Evolutionary conservation across 148 eudicot genomes (phyloP).

Genomic region (Selenicereus undatus): DNA sequence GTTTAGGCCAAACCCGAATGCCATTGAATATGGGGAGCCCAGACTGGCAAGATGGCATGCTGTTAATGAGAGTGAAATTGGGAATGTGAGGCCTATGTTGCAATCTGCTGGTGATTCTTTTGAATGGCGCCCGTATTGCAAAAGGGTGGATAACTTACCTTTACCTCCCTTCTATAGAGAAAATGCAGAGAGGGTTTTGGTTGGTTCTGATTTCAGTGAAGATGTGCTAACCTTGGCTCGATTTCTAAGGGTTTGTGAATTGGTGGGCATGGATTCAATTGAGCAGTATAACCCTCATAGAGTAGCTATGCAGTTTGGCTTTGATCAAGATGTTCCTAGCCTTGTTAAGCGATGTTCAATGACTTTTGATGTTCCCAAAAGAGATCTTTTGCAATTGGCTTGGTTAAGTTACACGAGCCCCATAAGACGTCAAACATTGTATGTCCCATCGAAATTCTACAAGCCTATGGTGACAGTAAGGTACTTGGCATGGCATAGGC

Average conservation of each 20-base stretch:
- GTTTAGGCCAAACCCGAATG: constrained; percentile 31
- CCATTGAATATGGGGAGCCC: constrained; percentile 25
- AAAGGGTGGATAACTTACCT: constrained; percentile 9
- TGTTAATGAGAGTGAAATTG: constrained; percentile 12
- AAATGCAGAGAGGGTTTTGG: constrained; percentile 17
- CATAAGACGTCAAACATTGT: constrained; percentile 16
- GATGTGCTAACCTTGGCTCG: constrained; percentile 26
- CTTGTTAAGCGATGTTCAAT: constrained; percentile 12
- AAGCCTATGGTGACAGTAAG: constrained; percentile 27
- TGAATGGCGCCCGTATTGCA: constrained; percentile 47
- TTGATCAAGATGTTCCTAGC: constrained; percentile 50
- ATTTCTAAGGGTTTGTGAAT: constrained; percentile 38
- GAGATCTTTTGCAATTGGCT: constrained; percentile 23
- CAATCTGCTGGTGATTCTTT: constrained; percentile 30
- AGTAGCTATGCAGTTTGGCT: constrained; percentile 61
- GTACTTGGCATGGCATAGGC: constrained; percentile 32
- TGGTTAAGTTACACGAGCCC: constrained; percentile 24
- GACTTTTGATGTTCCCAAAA: constrained; percentile 13
- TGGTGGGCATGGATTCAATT: constrained; percentile 36
- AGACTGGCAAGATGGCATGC: constrained; percentile 44
- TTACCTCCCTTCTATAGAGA: constrained; percentile 19
- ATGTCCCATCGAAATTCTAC: constrained; percentile 20
- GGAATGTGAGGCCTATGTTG: constrained; percentile 26
- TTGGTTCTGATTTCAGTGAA: constrained; percentile 10
- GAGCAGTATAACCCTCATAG: constrained; percentile 52